Evolutionary conservation across 805 yeast species (phyloP).

Genomic region (Saccharomycopsis sp.): DNA sequence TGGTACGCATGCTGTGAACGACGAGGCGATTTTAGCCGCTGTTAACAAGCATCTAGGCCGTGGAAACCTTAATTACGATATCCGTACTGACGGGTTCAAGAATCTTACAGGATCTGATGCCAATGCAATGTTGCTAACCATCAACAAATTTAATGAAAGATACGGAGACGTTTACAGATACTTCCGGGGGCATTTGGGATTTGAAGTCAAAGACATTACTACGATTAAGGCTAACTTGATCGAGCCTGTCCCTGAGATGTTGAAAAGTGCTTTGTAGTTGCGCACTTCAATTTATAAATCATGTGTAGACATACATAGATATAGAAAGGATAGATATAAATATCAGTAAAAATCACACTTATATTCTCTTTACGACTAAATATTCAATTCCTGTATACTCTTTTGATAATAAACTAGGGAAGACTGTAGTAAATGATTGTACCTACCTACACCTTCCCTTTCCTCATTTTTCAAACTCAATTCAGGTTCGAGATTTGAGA

Average conservation of each 20-base stretch:
- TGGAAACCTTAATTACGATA: slow-evolving; percentile 17
- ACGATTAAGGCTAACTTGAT: slow-evolving; percentile 30
- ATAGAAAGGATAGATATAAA: too few relatives aligned
- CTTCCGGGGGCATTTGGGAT: slow-evolving; percentile 36
- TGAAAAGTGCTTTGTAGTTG: neutral
- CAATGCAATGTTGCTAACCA: slow-evolving; percentile 63
- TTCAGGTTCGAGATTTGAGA: too few relatives aligned
- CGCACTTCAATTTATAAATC: neutral
- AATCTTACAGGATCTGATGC: slow-evolving; percentile 58
- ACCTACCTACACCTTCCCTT: too few relatives aligned
- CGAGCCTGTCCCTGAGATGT: neutral
- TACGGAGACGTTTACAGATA: slow-evolving; percentile 52
- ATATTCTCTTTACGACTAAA: too few relatives aligned
- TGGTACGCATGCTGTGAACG: slow-evolving; percentile 17
- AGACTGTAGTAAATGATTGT: too few relatives aligned
- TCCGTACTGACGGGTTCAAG: slow-evolving; percentile 43
- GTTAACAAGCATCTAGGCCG: slow-evolving; percentile 12
- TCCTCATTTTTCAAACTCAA: too few relatives aligned
- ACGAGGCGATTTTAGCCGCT: neutral
- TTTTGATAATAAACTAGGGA: too few relatives aligned
- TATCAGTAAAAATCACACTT: too few relatives aligned
- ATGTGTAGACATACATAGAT: too few relatives aligned
- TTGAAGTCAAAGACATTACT: slow-evolving; percentile 39
- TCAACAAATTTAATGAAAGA: slow-evolving; percentile 43
- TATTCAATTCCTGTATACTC: too few relatives aligned